Evolutionary conservation across 2,329 filamentous ascomycete species (phyloP).

Genomic region (Penicillium sp.): DNA sequence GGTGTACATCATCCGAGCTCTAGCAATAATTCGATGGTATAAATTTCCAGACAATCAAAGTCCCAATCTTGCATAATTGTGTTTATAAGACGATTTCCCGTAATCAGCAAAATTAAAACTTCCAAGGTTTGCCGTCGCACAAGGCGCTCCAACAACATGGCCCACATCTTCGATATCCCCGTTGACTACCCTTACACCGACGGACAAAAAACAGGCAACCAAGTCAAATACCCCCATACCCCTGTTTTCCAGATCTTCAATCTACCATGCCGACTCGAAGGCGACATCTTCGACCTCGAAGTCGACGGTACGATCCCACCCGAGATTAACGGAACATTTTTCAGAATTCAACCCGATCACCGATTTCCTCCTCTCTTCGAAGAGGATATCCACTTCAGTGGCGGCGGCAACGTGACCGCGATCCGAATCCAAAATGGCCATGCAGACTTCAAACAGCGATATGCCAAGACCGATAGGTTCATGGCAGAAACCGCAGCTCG

Average conservation of each 20-base stretch:
- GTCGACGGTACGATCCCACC: constrained; percentile 24
- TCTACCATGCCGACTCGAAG: neutral
- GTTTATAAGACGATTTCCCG: too few relatives aligned
- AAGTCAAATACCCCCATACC: neutral
- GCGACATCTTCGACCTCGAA: neutral
- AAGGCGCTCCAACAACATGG: neutral
- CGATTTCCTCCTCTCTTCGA: constrained; percentile 6
- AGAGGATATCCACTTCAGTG: constrained; percentile 34
- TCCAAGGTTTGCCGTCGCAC: neutral
- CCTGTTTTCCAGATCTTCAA: neutral
- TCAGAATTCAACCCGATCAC: constrained; percentile 47
- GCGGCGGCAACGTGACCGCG: constrained; percentile 46
- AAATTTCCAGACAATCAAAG: too few relatives aligned
- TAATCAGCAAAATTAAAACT: too few relatives aligned
- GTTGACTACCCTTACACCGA: neutral
- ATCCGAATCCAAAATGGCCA: constrained; percentile 45
- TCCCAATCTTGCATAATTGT: too few relatives aligned
- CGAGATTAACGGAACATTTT: constrained; percentile 49
- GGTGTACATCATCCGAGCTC: too few relatives aligned
- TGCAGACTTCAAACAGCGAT: constrained; percentile 45
- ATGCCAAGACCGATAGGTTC: constrained; percentile 46
- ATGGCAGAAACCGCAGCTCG: constrained; percentile 40
- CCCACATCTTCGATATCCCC: neutral
- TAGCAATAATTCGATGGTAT: too few relatives aligned
- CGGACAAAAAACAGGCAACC: neutral